Percentiles rank a stretch among this genome's conserved stretches.
phyloP scores from a whole-genome alignment of 345 rosid genomes.

The Populus ilicifolia region DNA sequence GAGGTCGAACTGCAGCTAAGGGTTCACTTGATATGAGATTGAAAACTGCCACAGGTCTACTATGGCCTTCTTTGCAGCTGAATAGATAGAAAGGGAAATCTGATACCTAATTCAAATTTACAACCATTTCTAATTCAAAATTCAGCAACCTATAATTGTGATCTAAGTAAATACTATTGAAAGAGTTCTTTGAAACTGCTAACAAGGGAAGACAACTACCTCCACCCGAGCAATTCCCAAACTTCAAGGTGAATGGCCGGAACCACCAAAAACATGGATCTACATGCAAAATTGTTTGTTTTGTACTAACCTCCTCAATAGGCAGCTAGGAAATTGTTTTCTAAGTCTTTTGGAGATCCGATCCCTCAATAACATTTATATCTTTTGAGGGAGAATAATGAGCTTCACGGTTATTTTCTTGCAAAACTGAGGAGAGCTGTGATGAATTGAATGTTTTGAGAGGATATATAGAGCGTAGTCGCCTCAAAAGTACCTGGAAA shows the following conservation, averaged over 20 bases:
- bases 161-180: too few relatives aligned
- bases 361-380: slow-evolving; percentile 17
- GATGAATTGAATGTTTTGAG: slow-evolving; percentile 32
- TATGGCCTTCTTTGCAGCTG: slow-evolving; percentile 48
- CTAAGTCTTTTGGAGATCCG: slow-evolving; percentile 15
- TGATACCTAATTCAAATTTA: too few relatives aligned
- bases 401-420: slow-evolving; percentile 15
- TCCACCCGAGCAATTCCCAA: slow-evolving; percentile 38
- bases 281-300: slow-evolving; percentile 31
- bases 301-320: slow-evolving; percentile 19
- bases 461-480: slow-evolving; percentile 54
- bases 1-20: slow-evolving; percentile 82
- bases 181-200: too few relatives aligned
- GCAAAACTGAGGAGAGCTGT: slow-evolving; percentile 13
- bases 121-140: too few relatives aligned
- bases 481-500: slow-evolving; percentile 66
- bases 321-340: slow-evolving; percentile 14
- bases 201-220: too few relatives aligned
- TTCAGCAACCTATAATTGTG: too few relatives aligned
- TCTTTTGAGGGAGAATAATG: not conserved
- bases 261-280: slow-evolving; percentile 52
- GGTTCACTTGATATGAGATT: slow-evolving; percentile 88
- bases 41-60: slow-evolving; percentile 84
- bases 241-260: slow-evolving; percentile 47
- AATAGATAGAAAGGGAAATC: not conserved